Evolutionary conservation across 2,329 filamentous ascomycete genomes (phyloP).

Genomic region (Talaromyces funiculosus): DNA sequence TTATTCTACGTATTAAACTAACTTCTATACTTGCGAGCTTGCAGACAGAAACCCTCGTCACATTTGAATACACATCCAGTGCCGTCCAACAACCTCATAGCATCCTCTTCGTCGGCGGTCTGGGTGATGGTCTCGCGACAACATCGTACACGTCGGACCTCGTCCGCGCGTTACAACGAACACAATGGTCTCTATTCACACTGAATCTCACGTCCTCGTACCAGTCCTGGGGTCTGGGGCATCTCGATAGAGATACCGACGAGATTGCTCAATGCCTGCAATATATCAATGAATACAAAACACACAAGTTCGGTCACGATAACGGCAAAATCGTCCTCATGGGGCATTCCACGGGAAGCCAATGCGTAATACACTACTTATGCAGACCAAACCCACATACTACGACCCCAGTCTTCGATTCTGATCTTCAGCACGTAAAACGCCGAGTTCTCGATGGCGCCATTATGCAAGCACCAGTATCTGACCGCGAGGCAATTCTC

Average conservation of each 20-base stretch:
- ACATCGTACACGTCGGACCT: slow-evolving; percentile 51
- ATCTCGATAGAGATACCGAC: slow-evolving; percentile 9
- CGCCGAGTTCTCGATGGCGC: slow-evolving; percentile 57
- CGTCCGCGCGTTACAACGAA: slow-evolving; percentile 34
- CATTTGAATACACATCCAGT: slow-evolving; percentile 13
- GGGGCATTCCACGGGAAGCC: slow-evolving; percentile 58
- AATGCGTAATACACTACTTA: slow-evolving; percentile 56
- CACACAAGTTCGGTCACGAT: slow-evolving; percentile 21
- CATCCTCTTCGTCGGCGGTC: slow-evolving; percentile 64
- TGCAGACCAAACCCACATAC: slow-evolving; percentile 25
- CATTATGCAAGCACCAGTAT: slow-evolving; percentile 67
- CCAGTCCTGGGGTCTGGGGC: slow-evolving; percentile 7
- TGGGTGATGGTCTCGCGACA: slow-evolving; percentile 64
- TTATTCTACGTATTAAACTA: neutral
- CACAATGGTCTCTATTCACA: slow-evolving; percentile 34
- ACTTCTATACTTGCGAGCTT: neutral
- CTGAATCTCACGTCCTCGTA: slow-evolving; percentile 39
- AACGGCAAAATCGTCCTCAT: slow-evolving; percentile 51
- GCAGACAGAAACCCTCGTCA: slow-evolving; percentile 9
- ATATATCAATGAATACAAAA: slow-evolving; percentile 12
- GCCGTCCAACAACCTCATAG: slow-evolving; percentile 45
- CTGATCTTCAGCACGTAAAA: slow-evolving; percentile 26
- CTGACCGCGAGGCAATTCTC: slow-evolving; percentile 61
- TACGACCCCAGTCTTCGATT: slow-evolving; percentile 17
- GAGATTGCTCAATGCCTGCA: slow-evolving; percentile 12